A percentile compares a stretch with the other conserved stretches of the same genome.
phyloP scores from a whole-genome alignment of 176 grass and related monocot genomes.

The Aechmea fasciata region DNA sequence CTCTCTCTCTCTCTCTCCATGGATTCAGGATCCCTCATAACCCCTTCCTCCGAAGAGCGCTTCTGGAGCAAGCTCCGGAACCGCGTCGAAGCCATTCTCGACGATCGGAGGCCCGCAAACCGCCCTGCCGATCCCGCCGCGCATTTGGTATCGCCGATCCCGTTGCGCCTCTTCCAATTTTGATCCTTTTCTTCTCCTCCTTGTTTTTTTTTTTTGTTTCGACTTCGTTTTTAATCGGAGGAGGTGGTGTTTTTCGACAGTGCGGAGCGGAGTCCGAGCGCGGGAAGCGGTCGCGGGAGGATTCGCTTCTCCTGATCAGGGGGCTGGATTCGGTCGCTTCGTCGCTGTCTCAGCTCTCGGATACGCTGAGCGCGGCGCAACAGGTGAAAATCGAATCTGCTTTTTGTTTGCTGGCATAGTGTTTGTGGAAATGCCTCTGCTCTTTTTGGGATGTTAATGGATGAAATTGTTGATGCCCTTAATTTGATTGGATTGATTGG shows the following conservation, averaged over 20 bases:
- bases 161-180: background rate
- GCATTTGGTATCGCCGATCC: background rate
- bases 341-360: slow-evolving; percentile 63
- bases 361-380: slow-evolving; percentile 68
- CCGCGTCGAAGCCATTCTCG: slow-evolving; percentile 71
- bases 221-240: background rate
- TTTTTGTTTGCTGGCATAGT: background rate
- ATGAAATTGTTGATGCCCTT: too few species aligned
- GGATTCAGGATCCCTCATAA: slow-evolving; percentile 42
- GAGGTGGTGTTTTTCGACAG: slow-evolving; percentile 13
- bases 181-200: background rate
- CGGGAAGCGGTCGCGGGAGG: slow-evolving; percentile 72
- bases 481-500: too few species aligned
- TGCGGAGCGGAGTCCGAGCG: slow-evolving; percentile 34
- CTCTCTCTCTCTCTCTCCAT: slow-evolving; percentile 9
- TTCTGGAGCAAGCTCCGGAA: slow-evolving; percentile 66
- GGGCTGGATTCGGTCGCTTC: slow-evolving; percentile 84
- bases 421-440: background rate
- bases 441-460: background rate
- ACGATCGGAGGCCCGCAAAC: slow-evolving; percentile 29
- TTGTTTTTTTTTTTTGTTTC: background rate
- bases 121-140: background rate
- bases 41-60: slow-evolving; percentile 64
- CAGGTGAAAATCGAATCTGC: slow-evolving; percentile 31
- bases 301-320: slow-evolving; percentile 64